Evolutionary conservation across 345 rosid species (phyloP).

Genomic region (Camelina neglecta): DNA sequence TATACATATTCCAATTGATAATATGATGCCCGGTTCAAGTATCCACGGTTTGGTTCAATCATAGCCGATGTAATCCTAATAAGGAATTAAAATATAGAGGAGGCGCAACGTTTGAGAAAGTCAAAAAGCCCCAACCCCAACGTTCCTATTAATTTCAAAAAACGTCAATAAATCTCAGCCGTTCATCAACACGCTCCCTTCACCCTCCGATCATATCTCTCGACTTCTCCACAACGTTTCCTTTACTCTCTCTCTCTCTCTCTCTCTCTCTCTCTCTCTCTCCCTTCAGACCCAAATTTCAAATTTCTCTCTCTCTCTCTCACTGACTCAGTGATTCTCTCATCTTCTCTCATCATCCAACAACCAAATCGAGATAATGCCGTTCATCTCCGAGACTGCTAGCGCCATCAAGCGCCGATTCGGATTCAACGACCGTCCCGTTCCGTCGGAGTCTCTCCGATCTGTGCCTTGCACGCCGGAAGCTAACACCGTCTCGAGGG

Average conservation of each 20-base stretch:
- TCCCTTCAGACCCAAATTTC: constrained; percentile 35
- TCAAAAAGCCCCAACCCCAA: constrained; percentile 11
- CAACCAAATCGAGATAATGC: constrained; percentile 48
- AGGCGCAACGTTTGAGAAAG: constrained; percentile 38
- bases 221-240: constrained; percentile 17
- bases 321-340: constrained; percentile 4
- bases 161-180: constrained; percentile 23
- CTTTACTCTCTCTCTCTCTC: neutral
- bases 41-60: no score
- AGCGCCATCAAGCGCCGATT: constrained; percentile 85
- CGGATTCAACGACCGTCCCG: constrained; percentile 70
- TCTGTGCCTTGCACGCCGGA: constrained; percentile 54
- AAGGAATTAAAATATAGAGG: constrained; percentile 2
- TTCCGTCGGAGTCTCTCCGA: constrained; percentile 54
- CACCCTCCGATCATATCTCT: constrained; percentile 43
- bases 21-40: no score
- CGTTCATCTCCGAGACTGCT: constrained; percentile 78
- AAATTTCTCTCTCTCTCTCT: constrained; percentile 14
- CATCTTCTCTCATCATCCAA: constrained; percentile 1
- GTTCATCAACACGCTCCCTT: constrained; percentile 39
- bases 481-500: constrained; percentile 55
- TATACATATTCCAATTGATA: no score
- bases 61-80: neutral
- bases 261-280: constrained; percentile 12
- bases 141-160: constrained; percentile 44